These are phyloP conservation scores for Trichomonas vaginalis DNA, from an alignment of 208 protist genomes.

Conservation along the genomic window DNA sequence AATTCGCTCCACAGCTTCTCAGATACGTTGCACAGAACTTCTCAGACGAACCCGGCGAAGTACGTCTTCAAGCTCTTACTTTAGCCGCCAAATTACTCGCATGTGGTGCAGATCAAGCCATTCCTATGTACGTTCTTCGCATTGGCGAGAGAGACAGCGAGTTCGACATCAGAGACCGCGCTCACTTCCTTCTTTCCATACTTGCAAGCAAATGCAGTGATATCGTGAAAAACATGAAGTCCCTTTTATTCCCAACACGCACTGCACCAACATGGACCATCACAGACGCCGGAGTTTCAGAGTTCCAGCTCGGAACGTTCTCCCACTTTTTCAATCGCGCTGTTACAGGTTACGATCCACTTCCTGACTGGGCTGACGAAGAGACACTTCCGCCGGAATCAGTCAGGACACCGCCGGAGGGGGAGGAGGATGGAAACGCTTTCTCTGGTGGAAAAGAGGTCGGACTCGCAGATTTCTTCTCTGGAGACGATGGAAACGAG, in stretches of 20 bases:
- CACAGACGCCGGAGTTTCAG: background rate
- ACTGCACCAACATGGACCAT: background rate
- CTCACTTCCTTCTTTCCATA: background rate
- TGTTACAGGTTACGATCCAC: background rate
- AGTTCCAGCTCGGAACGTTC: background rate
- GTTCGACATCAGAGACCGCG: slow-evolving; percentile 1
- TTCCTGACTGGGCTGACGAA: background rate
- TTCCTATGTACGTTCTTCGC: background rate
- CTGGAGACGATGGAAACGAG: background rate
- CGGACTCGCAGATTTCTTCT: background rate
- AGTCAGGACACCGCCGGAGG: background rate
- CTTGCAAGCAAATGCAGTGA: background rate
- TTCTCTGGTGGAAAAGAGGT: background rate
- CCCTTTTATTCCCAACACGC: background rate
- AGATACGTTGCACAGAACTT: background rate
- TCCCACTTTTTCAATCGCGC: background rate
- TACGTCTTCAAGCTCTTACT: background rate
- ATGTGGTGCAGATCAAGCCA: background rate
- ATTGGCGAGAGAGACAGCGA: background rate
- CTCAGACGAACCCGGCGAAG: background rate
- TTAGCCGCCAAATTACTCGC: background rate
- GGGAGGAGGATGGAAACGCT: background rate
- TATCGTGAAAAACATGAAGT: background rate
- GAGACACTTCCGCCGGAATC: background rate
- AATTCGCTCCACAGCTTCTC: background rate